These are phyloP conservation scores for Heritiera fomes DNA, from an alignment of 345 rosid genomes.

Conservation along the genomic window DNA sequence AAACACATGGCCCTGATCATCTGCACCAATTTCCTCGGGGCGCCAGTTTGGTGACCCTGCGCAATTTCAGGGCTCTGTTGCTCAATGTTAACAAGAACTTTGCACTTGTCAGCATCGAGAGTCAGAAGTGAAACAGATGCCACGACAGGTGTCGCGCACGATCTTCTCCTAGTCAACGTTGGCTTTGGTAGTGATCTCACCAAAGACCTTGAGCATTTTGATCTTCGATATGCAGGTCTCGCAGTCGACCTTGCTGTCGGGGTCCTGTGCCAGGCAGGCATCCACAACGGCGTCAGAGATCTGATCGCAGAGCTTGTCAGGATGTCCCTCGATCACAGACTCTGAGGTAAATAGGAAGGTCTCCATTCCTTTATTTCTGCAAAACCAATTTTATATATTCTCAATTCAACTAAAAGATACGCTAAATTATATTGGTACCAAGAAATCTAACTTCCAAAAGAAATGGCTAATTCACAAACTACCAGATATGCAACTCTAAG, in stretches of 20 bases:
- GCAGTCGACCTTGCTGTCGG: conserved; percentile 75
- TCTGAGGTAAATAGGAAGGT: conserved; percentile 72
- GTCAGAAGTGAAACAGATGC: conserved; percentile 55
- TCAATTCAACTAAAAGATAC: neutral
- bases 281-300: conserved; percentile 72
- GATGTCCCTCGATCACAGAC: conserved; percentile 76
- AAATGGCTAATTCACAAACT: neutral
- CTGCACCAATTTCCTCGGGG: conserved; percentile 73
- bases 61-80: conserved; percentile 47
- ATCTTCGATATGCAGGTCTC: conserved; percentile 69
- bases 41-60: conserved; percentile 53
- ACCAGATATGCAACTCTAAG: neutral
- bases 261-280: conserved; percentile 63
- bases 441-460: neutral
- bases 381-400: neutral
- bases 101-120: conserved; percentile 61
- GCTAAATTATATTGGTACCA: neutral
- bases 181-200: conserved; percentile 74
- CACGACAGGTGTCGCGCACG: conserved; percentile 68
- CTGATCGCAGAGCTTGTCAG: conserved; percentile 79
- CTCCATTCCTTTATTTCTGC: conserved; percentile 29
- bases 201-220: conserved; percentile 77
- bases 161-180: conserved; percentile 66
- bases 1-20: conserved; percentile 76
- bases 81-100: too few relatives aligned